A percentile compares a stretch with the other conserved stretches of the same genome.
These are phyloP conservation scores for Haberlea rhodopensis DNA, from an alignment of 257 asterid species.

Conservation along the genomic window DNA sequence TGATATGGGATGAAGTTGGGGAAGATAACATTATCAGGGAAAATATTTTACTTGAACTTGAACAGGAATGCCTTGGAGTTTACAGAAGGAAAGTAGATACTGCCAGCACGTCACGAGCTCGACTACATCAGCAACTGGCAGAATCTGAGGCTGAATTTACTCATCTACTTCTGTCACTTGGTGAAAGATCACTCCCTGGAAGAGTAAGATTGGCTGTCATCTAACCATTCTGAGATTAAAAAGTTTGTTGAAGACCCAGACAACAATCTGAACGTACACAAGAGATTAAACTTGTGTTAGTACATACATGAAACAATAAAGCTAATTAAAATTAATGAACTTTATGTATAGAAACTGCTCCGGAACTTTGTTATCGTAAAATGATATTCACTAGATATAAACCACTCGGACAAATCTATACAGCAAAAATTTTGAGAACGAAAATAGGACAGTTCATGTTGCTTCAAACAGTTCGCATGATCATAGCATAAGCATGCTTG, in stretches of 20 bases:
- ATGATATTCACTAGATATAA: neutral
- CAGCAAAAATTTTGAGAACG: neutral
- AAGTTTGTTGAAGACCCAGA: neutral
- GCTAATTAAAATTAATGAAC: neutral
- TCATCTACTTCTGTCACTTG: conserved; percentile 81
- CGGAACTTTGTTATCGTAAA: neutral
- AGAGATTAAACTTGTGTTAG: neutral
- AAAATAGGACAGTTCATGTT: conserved; percentile 10
- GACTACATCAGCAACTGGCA: conserved; percentile 85
- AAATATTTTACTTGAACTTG: conserved; percentile 69
- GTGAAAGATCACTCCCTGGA: conserved; percentile 91
- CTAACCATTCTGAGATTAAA: neutral
- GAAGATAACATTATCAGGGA: conserved; percentile 73
- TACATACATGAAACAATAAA: neutral
- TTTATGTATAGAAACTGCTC: conserved; percentile 3
- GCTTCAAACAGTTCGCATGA: too few species aligned
- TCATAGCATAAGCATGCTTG: conserved; percentile 17
- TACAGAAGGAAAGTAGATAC: conserved; percentile 84
- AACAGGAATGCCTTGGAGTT: conserved; percentile 93
- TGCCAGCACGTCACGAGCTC: conserved; percentile 83
- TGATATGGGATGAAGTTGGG: conserved; percentile 98
- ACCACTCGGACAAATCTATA: neutral
- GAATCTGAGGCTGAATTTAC: conserved; percentile 93
- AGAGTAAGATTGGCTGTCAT: conserved; percentile 47
- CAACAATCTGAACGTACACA: neutral